Evolutionary conservation across 768 basidiomycete species (phyloP).

Genomic region (Tubosaeta sp.): DNA sequence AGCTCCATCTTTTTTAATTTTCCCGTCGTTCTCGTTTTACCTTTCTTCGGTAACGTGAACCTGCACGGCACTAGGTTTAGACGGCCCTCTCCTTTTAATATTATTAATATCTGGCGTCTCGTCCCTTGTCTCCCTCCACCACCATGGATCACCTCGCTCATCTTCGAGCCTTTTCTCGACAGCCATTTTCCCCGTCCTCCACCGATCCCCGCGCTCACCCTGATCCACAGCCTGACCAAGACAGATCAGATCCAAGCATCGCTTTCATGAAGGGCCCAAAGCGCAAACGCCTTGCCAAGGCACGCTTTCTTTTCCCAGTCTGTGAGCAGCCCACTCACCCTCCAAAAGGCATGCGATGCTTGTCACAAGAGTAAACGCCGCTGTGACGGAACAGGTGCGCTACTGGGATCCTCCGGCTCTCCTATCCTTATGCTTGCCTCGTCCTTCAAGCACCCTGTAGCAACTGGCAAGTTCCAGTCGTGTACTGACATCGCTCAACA

Average conservation of each 20-base stretch:
- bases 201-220: conserved; percentile 20
- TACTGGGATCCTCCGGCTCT: conserved; percentile 2
- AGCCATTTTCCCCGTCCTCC: conserved; percentile 19
- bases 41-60: conserved; percentile 24
- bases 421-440: conserved; percentile 2
- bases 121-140: background rate
- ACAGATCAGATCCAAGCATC: conserved; percentile 31
- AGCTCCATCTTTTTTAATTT: conserved; percentile 12
- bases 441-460: conserved; percentile 62
- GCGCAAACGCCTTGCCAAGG: conserved; percentile 52
- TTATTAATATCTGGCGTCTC: conserved; percentile 16
- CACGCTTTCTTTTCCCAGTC: conserved; percentile 15
- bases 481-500: background rate
- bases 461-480: conserved; percentile 54
- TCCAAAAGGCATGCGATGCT: conserved; percentile 64
- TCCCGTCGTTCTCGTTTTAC: conserved; percentile 15
- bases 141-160: conserved; percentile 37
- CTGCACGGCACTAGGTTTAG: conserved; percentile 23
- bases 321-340: conserved; percentile 6
- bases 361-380: conserved; percentile 84
- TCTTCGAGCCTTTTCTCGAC: conserved; percentile 15
- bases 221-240: conserved; percentile 20
- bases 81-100: conserved; percentile 27
- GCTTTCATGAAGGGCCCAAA: conserved; percentile 52
- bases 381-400: conserved; percentile 75